Conservation (phyloP, 768 basidiomycete genomes). For the Asterophora parasitica region DNA sequence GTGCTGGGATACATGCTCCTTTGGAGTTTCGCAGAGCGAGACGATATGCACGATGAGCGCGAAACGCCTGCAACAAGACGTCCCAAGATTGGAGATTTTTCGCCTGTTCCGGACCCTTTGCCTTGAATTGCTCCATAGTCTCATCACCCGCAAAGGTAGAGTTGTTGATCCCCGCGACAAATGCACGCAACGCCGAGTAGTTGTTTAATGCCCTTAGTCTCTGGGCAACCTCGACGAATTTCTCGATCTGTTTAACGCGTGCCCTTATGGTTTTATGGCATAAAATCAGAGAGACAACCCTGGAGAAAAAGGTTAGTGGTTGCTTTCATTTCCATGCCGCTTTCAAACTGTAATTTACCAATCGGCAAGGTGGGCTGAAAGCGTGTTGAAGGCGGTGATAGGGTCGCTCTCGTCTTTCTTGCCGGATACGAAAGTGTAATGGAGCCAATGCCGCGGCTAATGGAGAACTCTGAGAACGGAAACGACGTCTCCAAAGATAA, state of each 20-base stretch:
- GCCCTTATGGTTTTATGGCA: slow-evolving; percentile 75
- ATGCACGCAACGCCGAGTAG: slow-evolving; percentile 87
- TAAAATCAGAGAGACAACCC: slow-evolving; percentile 89
- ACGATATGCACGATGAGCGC: slow-evolving; percentile 88
- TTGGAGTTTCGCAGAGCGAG: slow-evolving; percentile 82
- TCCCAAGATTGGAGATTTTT: slow-evolving; percentile 83
- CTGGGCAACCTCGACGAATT: slow-evolving; percentile 80
- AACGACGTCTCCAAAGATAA: slow-evolving; percentile 2
- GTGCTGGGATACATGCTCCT: slow-evolving; percentile 81
- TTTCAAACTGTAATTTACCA: slow-evolving; percentile 47
- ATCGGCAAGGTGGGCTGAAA: slow-evolving; percentile 80
- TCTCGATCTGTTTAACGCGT: slow-evolving; percentile 81
- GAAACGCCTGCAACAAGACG: slow-evolving; percentile 73
- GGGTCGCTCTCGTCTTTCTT: slow-evolving; percentile 65
- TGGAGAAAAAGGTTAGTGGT: slow-evolving; percentile 24
- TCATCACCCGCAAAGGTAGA: slow-evolving; percentile 74
- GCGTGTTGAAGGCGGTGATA: slow-evolving; percentile 66
- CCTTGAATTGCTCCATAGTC: slow-evolving; percentile 70
- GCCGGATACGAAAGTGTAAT: slow-evolving; percentile 67
- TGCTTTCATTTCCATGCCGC: background rate
- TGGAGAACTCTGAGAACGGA: slow-evolving; percentile 10
- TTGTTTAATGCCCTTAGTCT: slow-evolving; percentile 82
- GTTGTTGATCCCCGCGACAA: slow-evolving; percentile 90
- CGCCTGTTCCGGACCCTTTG: slow-evolving; percentile 59
- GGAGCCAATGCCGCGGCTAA: slow-evolving; percentile 85